Conservation (phyloP, 257 asterid species). For the Solanum raphanifolium region DNA sequence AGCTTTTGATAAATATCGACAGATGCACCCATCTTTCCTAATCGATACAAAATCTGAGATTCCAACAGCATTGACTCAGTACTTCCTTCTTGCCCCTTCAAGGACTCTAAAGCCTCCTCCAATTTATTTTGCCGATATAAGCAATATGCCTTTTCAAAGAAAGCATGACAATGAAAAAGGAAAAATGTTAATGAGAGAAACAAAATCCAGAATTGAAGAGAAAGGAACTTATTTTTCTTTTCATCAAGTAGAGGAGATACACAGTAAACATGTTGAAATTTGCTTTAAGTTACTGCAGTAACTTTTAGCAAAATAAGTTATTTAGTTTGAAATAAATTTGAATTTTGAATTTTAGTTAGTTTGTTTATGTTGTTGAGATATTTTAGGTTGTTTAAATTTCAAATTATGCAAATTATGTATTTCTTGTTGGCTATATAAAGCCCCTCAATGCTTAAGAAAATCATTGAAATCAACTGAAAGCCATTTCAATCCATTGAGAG, state of each 20-base stretch:
- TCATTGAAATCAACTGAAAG: too few species aligned
- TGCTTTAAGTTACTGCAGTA: too few species aligned
- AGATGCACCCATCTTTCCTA: slow-evolving; percentile 68
- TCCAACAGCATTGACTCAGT: slow-evolving; percentile 53
- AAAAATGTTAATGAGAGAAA: neutral
- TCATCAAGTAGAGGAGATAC: neutral
- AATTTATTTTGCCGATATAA: slow-evolving; percentile 75
- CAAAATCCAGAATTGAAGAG: neutral
- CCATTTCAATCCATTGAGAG: too few species aligned
- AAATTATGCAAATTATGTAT: too few species aligned
- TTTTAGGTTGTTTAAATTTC: too few species aligned
- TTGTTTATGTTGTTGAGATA: too few species aligned
- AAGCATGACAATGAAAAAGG: neutral
- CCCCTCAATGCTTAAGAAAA: too few species aligned
- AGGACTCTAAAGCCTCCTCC: slow-evolving; percentile 62
- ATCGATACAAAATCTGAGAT: slow-evolving; percentile 71
- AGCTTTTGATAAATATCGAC: slow-evolving; percentile 63
- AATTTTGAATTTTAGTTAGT: too few species aligned
- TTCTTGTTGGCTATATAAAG: too few species aligned
- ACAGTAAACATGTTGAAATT: too few species aligned
- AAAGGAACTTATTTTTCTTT: slow-evolving; percentile 6
- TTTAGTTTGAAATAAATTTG: too few species aligned
- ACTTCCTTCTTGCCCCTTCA: slow-evolving; percentile 53
- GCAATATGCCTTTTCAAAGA: slow-evolving; percentile 69
- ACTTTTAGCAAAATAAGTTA: too few species aligned